Conservation (phyloP, 192 early-diverging fungal genomes). For the Coemansia sp. region DNA sequence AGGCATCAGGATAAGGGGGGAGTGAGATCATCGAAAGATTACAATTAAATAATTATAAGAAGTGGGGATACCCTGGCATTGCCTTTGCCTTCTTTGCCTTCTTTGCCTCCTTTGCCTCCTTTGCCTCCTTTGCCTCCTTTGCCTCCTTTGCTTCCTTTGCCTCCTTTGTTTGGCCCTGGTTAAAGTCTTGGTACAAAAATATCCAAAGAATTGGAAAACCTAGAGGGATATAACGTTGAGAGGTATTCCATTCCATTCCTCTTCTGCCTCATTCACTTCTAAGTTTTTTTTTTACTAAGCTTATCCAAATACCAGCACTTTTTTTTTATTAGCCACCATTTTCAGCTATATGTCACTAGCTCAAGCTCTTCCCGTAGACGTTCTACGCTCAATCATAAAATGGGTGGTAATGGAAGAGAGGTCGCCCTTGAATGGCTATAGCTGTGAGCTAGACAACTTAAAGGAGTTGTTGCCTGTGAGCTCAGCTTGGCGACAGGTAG, state of each 20-base stretch:
- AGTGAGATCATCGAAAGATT: not conserved
- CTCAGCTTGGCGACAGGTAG: not conserved
- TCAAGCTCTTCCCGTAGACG: not conserved
- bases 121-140: too few relatives aligned
- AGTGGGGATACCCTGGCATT: too few relatives aligned
- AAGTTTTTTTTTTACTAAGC: not conserved
- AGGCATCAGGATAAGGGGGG: not conserved
- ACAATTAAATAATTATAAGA: too few relatives aligned
- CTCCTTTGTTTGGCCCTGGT: too few relatives aligned
- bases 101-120: too few relatives aligned
- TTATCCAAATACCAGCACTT: not conserved
- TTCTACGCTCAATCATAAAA: not conserved
- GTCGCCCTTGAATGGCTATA: not conserved
- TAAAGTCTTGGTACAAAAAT: too few relatives aligned
- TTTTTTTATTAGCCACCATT: not conserved
- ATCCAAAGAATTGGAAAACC: not conserved
- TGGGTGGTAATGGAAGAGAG: not conserved
- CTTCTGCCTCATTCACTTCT: not conserved
- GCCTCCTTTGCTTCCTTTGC: too few relatives aligned
- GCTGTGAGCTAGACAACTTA: not conserved
- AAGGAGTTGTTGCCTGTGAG: not conserved
- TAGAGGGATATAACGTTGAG: too few relatives aligned
- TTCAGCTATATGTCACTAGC: not conserved
- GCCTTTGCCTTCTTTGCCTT: too few relatives aligned
- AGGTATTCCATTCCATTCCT: too few relatives aligned